Conservation (phyloP, 176 grass and related monocot species). For the Carex scoparia region DNA sequence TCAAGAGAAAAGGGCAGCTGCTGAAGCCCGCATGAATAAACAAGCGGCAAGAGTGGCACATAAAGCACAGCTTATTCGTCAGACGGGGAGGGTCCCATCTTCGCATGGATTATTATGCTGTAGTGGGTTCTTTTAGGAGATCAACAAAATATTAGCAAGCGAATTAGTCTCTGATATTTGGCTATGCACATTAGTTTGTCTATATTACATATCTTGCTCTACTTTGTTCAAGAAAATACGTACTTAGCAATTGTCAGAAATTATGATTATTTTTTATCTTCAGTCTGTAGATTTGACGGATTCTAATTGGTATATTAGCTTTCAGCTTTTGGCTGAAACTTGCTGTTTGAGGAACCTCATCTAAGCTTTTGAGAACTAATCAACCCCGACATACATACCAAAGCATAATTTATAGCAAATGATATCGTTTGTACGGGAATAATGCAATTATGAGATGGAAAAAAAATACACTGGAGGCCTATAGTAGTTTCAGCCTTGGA, state of each 20-base stretch:
- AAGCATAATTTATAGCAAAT: not conserved
- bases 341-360: not conserved
- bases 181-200: slow-evolving; percentile 15
- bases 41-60: slow-evolving; percentile 48
- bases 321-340: not conserved
- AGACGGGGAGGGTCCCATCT: slow-evolving; percentile 63
- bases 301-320: not conserved
- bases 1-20: slow-evolving; percentile 58
- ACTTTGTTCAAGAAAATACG: slow-evolving; percentile 14
- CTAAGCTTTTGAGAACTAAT: not conserved
- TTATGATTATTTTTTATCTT: not conserved
- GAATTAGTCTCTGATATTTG: not conserved
- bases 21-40: slow-evolving; percentile 61
- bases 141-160: not conserved
- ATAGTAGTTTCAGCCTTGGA: not conserved
- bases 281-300: not conserved
- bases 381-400: not conserved
- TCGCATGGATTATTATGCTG: slow-evolving; percentile 48
- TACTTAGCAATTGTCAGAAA: not conserved
- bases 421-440: not conserved
- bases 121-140: slow-evolving; percentile 48
- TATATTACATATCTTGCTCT: slow-evolving; percentile 9
- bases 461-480: not conserved
- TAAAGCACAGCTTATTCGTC: slow-evolving; percentile 56
- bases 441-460: not conserved